phyloP scores from a whole-genome alignment of 2,329 filamentous ascomycete species.

The Calonectria pteridis region DNA sequence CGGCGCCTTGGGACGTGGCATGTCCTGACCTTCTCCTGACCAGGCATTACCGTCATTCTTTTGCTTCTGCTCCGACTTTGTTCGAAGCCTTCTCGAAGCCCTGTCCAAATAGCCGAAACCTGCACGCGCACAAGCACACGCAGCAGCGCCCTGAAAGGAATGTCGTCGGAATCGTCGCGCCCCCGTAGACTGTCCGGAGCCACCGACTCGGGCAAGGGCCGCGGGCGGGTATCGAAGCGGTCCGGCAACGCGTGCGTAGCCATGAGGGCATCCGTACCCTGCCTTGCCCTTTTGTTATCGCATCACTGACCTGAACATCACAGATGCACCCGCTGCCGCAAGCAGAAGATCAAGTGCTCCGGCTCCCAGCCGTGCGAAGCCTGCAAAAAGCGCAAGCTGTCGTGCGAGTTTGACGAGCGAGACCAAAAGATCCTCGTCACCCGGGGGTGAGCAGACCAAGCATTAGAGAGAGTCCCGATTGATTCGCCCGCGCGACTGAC shows the following conservation, averaged over 20 bases:
- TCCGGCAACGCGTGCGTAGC: slow-evolving; percentile 43
- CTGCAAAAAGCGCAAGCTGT: slow-evolving; percentile 48
- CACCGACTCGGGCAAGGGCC: slow-evolving; percentile 26
- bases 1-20: slow-evolving; percentile 4
- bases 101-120: neutral
- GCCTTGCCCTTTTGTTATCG: neutral
- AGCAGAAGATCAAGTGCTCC: slow-evolving; percentile 52
- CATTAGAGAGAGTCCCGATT: neutral
- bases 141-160: slow-evolving; percentile 7
- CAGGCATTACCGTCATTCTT: slow-evolving; percentile 5
- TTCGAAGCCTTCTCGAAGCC: slow-evolving; percentile 12
- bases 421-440: slow-evolving; percentile 64
- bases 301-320: neutral
- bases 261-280: neutral
- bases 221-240: slow-evolving; percentile 41
- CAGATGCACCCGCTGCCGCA: slow-evolving; percentile 47
- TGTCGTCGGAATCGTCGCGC: slow-evolving; percentile 38
- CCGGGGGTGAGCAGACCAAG: slow-evolving; percentile 51
- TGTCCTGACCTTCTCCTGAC: slow-evolving; percentile 22
- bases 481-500: slow-evolving; percentile 5
- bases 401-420: slow-evolving; percentile 54
- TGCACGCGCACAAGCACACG: neutral
- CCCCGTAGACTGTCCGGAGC: slow-evolving; percentile 31
- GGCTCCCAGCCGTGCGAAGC: slow-evolving; percentile 49
- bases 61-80: neutral